Percentiles rank a stretch among this genome's conserved stretches.
phyloP scores from a whole-genome alignment of 73 alveolate species.

The Paramecium sonneborni region DNA sequence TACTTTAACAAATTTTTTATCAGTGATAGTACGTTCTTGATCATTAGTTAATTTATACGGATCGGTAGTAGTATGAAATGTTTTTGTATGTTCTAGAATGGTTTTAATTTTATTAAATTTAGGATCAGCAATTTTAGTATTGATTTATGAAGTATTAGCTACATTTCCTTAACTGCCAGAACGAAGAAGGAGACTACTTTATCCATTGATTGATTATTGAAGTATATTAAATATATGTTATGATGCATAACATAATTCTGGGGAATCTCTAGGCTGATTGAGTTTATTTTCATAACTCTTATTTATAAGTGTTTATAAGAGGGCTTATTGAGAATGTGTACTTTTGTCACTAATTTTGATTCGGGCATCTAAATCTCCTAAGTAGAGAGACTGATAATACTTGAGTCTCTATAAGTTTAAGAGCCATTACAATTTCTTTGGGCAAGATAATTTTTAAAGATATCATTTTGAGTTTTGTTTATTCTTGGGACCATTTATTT shows the following conservation, averaged over 20 bases:
- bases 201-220: background rate
- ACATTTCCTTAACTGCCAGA: background rate
- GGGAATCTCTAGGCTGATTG: background rate
- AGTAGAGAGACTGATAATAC: background rate
- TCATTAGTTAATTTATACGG: background rate
- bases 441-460: background rate
- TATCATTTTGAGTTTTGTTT: conserved; percentile 12
- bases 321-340: background rate
- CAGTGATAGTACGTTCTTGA: background rate
- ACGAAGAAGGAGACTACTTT: background rate
- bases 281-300: background rate
- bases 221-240: background rate
- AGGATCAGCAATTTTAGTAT: background rate
- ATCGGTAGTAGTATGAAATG: background rate
- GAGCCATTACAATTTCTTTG: background rate
- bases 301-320: background rate
- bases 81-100: background rate
- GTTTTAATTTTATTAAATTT: background rate
- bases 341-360: conserved; percentile 37
- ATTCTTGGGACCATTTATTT: background rate
- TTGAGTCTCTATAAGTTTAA: conserved; percentile 36
- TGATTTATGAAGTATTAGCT: background rate
- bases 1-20: background rate
- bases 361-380: conserved; percentile 39
- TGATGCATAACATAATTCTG: background rate